Evolutionary conservation across 805 yeast species (phyloP).

Genomic region (Scheffersomyces amazonensis): DNA sequence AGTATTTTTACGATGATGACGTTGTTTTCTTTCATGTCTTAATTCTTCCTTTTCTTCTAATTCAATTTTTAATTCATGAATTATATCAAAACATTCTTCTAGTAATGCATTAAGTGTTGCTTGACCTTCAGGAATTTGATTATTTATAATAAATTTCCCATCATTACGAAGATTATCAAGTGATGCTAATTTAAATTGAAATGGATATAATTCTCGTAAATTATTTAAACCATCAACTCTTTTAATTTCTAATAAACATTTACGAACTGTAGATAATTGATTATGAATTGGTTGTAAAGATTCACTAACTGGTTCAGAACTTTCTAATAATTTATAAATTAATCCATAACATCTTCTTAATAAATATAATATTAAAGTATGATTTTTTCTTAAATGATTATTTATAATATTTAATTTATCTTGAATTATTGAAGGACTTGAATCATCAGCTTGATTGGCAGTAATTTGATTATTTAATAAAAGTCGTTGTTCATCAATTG

Average conservation of each 20-base stretch:
- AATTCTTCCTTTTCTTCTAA: conserved; percentile 60
- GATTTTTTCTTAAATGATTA: conserved; percentile 26
- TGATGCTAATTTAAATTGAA: conserved; percentile 89
- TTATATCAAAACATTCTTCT: conserved; percentile 92
- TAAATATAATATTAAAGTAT: conserved; percentile 62
- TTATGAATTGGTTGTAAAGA: conserved; percentile 91
- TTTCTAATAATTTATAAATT: conserved; percentile 82
- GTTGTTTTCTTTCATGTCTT: conserved; percentile 8
- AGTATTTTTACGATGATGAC: background rate
- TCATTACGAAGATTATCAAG: conserved; percentile 83
- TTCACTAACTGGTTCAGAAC: conserved; percentile 94
- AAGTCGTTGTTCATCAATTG: conserved; percentile 70
- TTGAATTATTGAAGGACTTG: background rate
- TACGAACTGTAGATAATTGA: conserved; percentile 86
- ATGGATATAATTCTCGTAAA: conserved; percentile 89
- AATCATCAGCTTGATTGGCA: background rate
- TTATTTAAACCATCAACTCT: conserved; percentile 89
- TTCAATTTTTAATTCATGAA: conserved; percentile 86
- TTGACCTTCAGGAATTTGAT: conserved; percentile 95
- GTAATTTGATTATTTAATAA: conserved; percentile 22
- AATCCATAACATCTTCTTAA: conserved; percentile 89
- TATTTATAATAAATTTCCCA: conserved; percentile 88
- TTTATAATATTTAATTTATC: background rate
- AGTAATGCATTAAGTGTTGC: conserved; percentile 88
- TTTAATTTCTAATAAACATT: conserved; percentile 86